These are phyloP conservation scores for Pulchroboletus neoregius DNA, from an alignment of 1,284 basidiomycete species.

Conservation along the genomic window DNA sequence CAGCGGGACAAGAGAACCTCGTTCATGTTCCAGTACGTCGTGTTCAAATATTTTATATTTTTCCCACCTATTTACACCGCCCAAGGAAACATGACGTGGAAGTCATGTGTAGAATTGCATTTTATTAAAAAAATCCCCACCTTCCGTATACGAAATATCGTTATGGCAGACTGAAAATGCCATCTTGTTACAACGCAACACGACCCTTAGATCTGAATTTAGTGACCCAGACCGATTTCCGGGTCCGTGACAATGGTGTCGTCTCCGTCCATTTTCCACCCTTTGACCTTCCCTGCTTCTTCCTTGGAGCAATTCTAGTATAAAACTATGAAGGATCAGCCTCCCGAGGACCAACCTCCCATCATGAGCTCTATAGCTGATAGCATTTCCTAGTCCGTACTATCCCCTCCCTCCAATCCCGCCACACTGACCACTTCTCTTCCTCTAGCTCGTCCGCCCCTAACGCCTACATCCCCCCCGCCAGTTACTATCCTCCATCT, in stretches of 20 bases:
- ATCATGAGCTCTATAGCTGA: conserved; percentile 51
- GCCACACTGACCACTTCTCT: conserved; percentile 19
- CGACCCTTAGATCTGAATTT: conserved; percentile 59
- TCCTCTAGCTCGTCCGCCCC: conserved; percentile 32
- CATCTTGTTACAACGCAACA: conserved; percentile 38
- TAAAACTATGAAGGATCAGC: conserved; percentile 44
- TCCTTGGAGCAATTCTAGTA: conserved; percentile 31
- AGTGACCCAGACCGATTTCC: conserved; percentile 57
- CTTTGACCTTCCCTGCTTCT: conserved; percentile 36
- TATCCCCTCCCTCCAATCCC: conserved; percentile 12
- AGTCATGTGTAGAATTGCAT: conserved; percentile 33
- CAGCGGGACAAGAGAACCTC: too few relatives aligned
- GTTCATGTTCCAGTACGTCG: conserved; percentile 11
- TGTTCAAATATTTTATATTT: conserved; percentile 13
- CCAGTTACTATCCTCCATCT: conserved; percentile 44
- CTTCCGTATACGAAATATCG: conserved; percentile 39
- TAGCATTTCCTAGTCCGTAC: conserved; percentile 56
- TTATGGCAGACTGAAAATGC: conserved; percentile 40
- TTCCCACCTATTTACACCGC: conserved; percentile 29
- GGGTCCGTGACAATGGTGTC: conserved; percentile 47
- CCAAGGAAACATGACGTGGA: conserved; percentile 29
- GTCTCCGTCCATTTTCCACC: conserved; percentile 46
- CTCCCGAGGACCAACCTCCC: conserved; percentile 37
- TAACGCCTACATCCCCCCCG: conserved; percentile 43
- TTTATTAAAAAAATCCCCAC: conserved; percentile 36